phyloP scores from a whole-genome alignment of 495 filamentous ascomycete species.

The Penicillium bialowiezense region DNA sequence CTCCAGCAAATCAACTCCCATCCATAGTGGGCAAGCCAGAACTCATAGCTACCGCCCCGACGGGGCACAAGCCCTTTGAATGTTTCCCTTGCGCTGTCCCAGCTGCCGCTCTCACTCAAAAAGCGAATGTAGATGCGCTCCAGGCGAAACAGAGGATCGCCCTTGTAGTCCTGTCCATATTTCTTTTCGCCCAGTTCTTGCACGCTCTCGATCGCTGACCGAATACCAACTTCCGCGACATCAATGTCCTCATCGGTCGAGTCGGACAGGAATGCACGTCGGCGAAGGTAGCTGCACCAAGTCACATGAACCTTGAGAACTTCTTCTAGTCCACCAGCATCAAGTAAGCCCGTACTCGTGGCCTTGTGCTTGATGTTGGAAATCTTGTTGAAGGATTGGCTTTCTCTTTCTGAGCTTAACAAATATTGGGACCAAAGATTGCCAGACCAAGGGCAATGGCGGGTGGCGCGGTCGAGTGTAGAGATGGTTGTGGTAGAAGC shows the following conservation, averaged over 20 bases:
- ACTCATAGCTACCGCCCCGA: slow-evolving; percentile 76
- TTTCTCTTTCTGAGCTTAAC: slow-evolving; percentile 72
- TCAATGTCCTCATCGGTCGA: slow-evolving; percentile 87
- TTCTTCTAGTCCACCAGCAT: slow-evolving; percentile 73
- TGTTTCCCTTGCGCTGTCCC: slow-evolving; percentile 62
- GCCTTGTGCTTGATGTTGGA: slow-evolving; percentile 89
- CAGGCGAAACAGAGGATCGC: slow-evolving; percentile 82
- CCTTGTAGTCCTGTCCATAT: slow-evolving; percentile 72
- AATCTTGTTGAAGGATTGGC: slow-evolving; percentile 71
- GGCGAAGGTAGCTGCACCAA: slow-evolving; percentile 90
- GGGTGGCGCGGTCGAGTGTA: slow-evolving; percentile 71
- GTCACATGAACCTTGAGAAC: slow-evolving; percentile 84
- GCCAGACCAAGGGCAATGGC: slow-evolving; percentile 91
- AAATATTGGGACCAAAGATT: slow-evolving; percentile 87
- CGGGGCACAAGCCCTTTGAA: slow-evolving; percentile 69
- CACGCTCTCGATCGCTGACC: slow-evolving; percentile 78
- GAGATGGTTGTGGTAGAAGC: slow-evolving; percentile 39
- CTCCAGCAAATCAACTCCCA: slow-evolving; percentile 82
- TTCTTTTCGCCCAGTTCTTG: slow-evolving; percentile 71
- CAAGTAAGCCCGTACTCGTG: slow-evolving; percentile 75
- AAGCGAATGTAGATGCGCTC: slow-evolving; percentile 92
- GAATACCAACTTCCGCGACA: slow-evolving; percentile 85
- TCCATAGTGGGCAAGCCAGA: slow-evolving; percentile 86
- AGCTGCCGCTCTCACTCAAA: slow-evolving; percentile 71
- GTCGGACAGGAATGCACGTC: slow-evolving; percentile 71